These are phyloP conservation scores for Mortierella claussenii DNA, from an alignment of 192 early-diverging fungal genomes.

Conservation along the genomic window DNA sequence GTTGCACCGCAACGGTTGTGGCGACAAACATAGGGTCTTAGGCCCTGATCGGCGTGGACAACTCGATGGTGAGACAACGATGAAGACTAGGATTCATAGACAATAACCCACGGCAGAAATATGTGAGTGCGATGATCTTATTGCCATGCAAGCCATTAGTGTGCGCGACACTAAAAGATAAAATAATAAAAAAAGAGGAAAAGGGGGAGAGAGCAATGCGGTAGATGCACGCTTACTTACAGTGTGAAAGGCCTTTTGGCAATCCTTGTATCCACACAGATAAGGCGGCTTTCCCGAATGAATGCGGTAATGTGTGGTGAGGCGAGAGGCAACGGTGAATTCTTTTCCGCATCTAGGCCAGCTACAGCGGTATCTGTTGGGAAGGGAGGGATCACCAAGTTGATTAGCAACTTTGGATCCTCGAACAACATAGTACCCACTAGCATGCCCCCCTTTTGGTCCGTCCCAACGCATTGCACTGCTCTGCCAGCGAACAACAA, in stretches of 20 bases:
- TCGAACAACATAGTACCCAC: background rate
- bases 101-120: background rate
- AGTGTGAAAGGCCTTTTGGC: constrained; percentile 50
- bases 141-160: too few relatives aligned
- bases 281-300: constrained; percentile 51
- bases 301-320: constrained; percentile 46
- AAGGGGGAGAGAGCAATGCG: background rate
- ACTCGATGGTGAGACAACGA: constrained; percentile 52
- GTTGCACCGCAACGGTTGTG: constrained; percentile 53
- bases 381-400: background rate
- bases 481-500: too few relatives aligned
- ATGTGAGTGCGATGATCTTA: background rate
- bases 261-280: constrained; percentile 50
- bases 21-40: constrained; percentile 47
- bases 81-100: constrained; percentile 26
- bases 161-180: background rate
- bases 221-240: constrained; percentile 3
- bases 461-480: too few relatives aligned
- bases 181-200: constrained; percentile 2
- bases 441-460: too few relatives aligned
- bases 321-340: constrained; percentile 42
- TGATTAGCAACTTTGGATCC: background rate
- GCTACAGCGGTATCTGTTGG: constrained; percentile 44
- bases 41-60: constrained; percentile 43
- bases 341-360: constrained; percentile 53